Evolutionary conservation across 2,329 filamentous ascomycete species (phyloP).

Genomic region (Coniochaeta hoffmannii): DNA sequence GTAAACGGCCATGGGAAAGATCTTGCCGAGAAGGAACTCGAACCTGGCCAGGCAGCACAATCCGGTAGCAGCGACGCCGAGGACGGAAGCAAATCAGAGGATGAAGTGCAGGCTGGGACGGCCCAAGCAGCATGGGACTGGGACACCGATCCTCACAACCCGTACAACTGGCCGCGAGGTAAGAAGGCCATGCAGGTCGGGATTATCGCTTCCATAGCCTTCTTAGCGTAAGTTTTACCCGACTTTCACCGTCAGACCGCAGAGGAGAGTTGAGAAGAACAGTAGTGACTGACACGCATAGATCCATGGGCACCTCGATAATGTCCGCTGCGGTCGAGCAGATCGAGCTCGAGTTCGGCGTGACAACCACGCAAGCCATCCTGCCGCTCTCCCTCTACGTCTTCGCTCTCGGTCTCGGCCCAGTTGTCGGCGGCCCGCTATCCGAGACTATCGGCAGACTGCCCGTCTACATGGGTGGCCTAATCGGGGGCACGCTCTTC

Average conservation of each 20-base stretch:
- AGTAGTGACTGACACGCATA: conserved; percentile 17
- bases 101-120: not conserved
- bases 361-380: conserved; percentile 48
- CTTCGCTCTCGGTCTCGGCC: conserved; percentile 52
- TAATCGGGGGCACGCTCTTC: conserved; percentile 45
- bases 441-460: conserved; percentile 51
- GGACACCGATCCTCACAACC: conserved; percentile 35
- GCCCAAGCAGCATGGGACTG: conserved; percentile 18
- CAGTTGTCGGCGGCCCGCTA: conserved; percentile 50
- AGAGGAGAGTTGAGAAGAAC: not conserved
- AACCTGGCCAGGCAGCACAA: not conserved
- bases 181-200: conserved; percentile 31
- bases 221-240: conserved; percentile 28
- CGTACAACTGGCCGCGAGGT: conserved; percentile 40
- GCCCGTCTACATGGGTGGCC: conserved; percentile 39
- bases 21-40: not conserved
- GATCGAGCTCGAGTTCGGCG: conserved; percentile 44
- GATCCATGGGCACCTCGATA: conserved; percentile 46
- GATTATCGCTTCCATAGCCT: conserved; percentile 29
- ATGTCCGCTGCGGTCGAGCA: conserved; percentile 38
- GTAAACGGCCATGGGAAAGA: not conserved
- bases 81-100: not conserved
- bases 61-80: not conserved
- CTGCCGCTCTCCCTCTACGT: conserved; percentile 53
- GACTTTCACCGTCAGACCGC: not conserved